Base-by-base conservation (phyloP, 2,329 filamentous ascomycete genomes). In the Geosmithia morbida region DNA sequence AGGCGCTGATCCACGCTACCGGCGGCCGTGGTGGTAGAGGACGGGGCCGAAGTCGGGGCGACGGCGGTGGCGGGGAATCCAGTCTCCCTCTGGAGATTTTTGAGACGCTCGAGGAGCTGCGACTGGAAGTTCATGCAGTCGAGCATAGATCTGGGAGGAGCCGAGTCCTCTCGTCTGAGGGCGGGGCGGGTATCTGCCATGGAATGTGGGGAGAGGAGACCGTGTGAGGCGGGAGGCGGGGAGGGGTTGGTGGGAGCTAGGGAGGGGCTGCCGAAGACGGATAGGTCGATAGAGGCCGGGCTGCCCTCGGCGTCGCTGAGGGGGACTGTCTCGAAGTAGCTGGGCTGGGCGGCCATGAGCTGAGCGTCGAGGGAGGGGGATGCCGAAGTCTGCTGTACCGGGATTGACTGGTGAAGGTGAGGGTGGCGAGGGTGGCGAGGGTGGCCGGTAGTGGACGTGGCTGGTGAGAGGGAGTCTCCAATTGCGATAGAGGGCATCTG, bases 111-210 rank as follows among this genome's bases (percentile, higher is more conserved):
- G 14, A 57, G 40, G 11, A 58, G 40, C 43, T 57, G 56, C 3
- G 51, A 47, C 48, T 59, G 57, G 43, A 58, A 55, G 11, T 50
- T 53, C 16, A 58, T 43, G 41, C 54, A 58, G 48, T 59, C 54
- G 40, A 57, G 47, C 14, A 56, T 51, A 45, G 57, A 56, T 16
- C 55, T 51, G 3, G 54, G 51, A 7, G 53, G 50, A 2, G 51
- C 42, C 14, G 22, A 4, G 22, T 51, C 47, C 48, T 29, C 20
- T 45, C 39, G 13, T 40, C 26, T 16, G 18, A 19, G 2, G 33
- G 18, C 17, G 41, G 33, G 37, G 37, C 33, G 16, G 46, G 33
- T n/a, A 40, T 49, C 33, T 13, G 33, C 11, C 33, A 37, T 37
- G 33, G 33, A 11, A 7, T 44, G 48, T 2, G 45, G 48, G 6